These are phyloP conservation scores for Rosellinia necatrix DNA, from an alignment of 2,329 filamentous ascomycete species.

Conservation along the genomic window DNA sequence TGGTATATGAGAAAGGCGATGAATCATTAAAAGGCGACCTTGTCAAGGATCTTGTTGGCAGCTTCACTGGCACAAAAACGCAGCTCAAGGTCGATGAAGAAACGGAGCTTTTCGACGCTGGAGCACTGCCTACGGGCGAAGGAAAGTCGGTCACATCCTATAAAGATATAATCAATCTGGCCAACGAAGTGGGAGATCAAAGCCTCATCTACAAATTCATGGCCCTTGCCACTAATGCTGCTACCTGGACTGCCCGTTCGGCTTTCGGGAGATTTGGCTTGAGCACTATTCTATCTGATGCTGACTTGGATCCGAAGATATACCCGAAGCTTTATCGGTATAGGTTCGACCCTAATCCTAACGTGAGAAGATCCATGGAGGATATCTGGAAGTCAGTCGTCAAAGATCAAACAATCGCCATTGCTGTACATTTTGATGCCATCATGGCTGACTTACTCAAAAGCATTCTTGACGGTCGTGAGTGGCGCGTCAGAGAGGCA, in stretches of 20 bases:
- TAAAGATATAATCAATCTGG: constrained; percentile 93
- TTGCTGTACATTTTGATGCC: constrained; percentile 81
- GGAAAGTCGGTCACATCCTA: constrained; percentile 91
- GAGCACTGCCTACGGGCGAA: constrained; percentile 86
- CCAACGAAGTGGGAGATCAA: constrained; percentile 95
- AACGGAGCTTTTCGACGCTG: constrained; percentile 91
- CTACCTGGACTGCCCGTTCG: constrained; percentile 95
- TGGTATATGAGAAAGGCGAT: constrained; percentile 94
- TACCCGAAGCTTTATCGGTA: constrained; percentile 96
- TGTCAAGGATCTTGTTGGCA: constrained; percentile 83
- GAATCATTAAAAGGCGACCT: constrained; percentile 78
- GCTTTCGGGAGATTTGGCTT: constrained; percentile 94
- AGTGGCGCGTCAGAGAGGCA: constrained; percentile 92
- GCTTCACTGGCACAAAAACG: constrained; percentile 79
- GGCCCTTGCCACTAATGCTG: constrained; percentile 93
- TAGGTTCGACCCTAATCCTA: constrained; percentile 90
- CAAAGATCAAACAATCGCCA: constrained; percentile 77
- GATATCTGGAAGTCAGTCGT: constrained; percentile 98
- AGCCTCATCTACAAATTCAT: constrained; percentile 98
- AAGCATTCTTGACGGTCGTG: constrained; percentile 78
- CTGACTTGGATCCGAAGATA: constrained; percentile 85
- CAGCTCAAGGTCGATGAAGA: constrained; percentile 85
- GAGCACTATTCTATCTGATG: constrained; percentile 88
- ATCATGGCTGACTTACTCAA: constrained; percentile 88
- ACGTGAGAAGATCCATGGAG: constrained; percentile 94